These are phyloP conservation scores for Phytophthora aleatoria DNA, from an alignment of 352 stramenopile genomes.

Conservation along the genomic window DNA sequence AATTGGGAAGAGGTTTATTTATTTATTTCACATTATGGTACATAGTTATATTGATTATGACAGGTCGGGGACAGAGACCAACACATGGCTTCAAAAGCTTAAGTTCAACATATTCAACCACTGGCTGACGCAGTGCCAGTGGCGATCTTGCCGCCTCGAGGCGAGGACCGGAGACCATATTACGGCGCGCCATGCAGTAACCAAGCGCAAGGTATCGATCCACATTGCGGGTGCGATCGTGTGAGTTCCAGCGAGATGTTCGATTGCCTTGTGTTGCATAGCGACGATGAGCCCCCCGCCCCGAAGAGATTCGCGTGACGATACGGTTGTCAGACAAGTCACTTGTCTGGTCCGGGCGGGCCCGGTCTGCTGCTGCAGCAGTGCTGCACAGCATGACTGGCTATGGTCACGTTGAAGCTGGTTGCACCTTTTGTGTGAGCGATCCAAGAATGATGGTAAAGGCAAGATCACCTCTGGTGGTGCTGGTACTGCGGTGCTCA, in stretches of 20 bases:
- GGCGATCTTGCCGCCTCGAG: conserved; percentile 9
- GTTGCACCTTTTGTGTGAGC: conserved; percentile 9
- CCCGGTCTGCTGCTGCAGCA: no score
- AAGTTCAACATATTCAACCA: conserved; percentile 15
- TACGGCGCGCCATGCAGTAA: neutral
- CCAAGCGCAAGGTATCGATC: neutral
- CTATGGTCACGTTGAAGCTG: conserved; percentile 12
- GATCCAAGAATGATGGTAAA: conserved; percentile 29
- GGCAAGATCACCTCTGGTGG: neutral
- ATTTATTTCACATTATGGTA: no score
- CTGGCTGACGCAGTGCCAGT: neutral
- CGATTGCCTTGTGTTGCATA: no score
- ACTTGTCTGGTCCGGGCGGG: no score
- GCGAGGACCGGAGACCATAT: neutral
- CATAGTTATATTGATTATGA: neutral
- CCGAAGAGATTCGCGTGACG: no score
- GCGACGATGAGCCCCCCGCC: no score
- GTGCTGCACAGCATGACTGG: no score
- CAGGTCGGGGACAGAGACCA: neutral
- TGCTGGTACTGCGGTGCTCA: conserved; percentile 2
- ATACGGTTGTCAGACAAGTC: no score
- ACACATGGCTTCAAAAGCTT: conserved; percentile 17
- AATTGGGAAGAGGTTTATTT: no score
- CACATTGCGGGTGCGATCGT: no score
- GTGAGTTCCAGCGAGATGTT: no score